These are phyloP conservation scores for Curvularia sp. DNA, from an alignment of 2,329 filamentous ascomycete genomes.

Conservation along the genomic window DNA sequence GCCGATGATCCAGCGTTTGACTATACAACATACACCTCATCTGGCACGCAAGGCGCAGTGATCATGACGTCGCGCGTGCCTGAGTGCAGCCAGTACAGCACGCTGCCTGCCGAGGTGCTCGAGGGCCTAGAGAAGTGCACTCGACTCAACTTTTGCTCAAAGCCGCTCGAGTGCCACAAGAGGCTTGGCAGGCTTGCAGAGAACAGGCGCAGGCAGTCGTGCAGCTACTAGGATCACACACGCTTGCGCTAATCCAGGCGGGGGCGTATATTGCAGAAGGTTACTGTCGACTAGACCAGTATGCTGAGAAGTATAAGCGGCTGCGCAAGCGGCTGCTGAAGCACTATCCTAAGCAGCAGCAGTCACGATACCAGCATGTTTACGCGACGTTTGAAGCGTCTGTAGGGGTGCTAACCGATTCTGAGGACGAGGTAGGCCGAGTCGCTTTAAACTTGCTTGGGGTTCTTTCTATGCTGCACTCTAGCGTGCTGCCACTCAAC, in stretches of 20 bases:
- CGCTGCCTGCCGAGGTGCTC: constrained; percentile 18
- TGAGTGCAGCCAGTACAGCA: constrained; percentile 22
- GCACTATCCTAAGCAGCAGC: constrained; percentile 34
- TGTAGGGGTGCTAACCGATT: constrained; percentile 29
- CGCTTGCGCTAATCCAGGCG: constrained; percentile 39
- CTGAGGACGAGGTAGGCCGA: constrained; percentile 15
- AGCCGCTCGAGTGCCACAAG: constrained; percentile 16
- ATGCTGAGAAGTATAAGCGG: constrained; percentile 28
- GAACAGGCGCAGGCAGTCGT: constrained; percentile 20
- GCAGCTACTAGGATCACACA: constrained; percentile 26
- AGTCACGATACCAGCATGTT: constrained; percentile 47
- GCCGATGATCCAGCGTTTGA: background rate
- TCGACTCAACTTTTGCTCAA: constrained; percentile 32
- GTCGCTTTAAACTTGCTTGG: constrained; percentile 42
- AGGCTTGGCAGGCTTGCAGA: constrained; percentile 2
- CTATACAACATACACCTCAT: constrained; percentile 24
- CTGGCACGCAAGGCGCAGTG: constrained; percentile 21
- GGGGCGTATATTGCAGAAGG: constrained; percentile 38
- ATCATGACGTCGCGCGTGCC: constrained; percentile 32
- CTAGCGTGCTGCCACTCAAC: constrained; percentile 4
- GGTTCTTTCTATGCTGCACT: constrained; percentile 40
- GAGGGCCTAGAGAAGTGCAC: constrained; percentile 20
- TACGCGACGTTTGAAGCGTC: constrained; percentile 51
- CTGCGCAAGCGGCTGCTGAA: constrained; percentile 39
- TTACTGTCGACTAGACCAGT: constrained; percentile 34